Conservation (phyloP, 371 early-diverging fungal genomes). For the Zopfochytrium polystomum region DNA sequence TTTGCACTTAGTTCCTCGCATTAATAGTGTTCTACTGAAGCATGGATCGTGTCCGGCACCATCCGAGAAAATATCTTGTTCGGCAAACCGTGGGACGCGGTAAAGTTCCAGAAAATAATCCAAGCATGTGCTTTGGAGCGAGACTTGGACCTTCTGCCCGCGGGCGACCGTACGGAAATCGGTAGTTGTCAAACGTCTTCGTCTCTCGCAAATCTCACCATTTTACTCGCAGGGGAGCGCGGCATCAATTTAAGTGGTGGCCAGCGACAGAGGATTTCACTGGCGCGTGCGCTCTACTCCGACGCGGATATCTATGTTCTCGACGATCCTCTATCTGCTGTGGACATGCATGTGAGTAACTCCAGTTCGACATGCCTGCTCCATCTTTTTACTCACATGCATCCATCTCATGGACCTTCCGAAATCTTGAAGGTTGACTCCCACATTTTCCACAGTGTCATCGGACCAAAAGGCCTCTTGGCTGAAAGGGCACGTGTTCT, state of each 20-base stretch:
- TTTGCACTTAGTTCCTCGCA: slow-evolving; percentile 23
- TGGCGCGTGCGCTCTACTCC: slow-evolving; percentile 26
- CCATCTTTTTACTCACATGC: not conserved
- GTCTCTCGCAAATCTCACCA: slow-evolving; percentile 45
- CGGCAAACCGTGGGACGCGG: slow-evolving; percentile 28
- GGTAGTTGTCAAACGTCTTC: slow-evolving; percentile 18
- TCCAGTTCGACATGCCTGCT: slow-evolving; percentile 3
- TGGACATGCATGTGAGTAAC: slow-evolving; percentile 44
- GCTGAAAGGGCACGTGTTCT: slow-evolving; percentile 22
- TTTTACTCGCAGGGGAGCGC: slow-evolving; percentile 24
- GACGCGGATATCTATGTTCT: slow-evolving; percentile 22
- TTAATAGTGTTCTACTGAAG: slow-evolving; percentile 20
- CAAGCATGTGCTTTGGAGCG: slow-evolving; percentile 31
- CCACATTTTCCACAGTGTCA: slow-evolving; percentile 17
- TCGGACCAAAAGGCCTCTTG: slow-evolving; percentile 20
- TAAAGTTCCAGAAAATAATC: slow-evolving; percentile 27
- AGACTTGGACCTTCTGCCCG: slow-evolving; percentile 39
- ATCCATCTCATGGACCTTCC: too few relatives aligned
- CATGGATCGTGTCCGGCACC: slow-evolving; percentile 49
- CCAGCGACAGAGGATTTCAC: slow-evolving; percentile 22
- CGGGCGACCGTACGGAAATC: slow-evolving; percentile 37
- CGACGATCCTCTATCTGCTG: slow-evolving; percentile 43
- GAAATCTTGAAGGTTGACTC: slow-evolving; percentile 21
- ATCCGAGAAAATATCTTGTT: slow-evolving; percentile 49
- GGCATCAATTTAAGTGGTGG: slow-evolving; percentile 32